Conservation (phyloP, 1,284 basidiomycete genomes). For the Heterobasidion annosum region DNA sequence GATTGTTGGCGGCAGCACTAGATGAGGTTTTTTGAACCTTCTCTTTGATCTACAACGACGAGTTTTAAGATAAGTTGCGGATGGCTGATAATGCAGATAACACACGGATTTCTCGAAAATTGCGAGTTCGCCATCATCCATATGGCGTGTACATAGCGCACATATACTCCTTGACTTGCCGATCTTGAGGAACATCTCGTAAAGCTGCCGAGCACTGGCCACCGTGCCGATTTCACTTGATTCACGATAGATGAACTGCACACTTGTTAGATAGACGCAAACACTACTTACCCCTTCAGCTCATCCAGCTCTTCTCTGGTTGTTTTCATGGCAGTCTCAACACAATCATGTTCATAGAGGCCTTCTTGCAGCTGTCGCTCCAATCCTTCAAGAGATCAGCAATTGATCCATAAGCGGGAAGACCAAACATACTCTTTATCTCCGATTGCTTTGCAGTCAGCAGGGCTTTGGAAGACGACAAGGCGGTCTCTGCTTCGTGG, state of each 20-base stretch:
- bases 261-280: too few species aligned
- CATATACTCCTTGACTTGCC: conserved; percentile 67
- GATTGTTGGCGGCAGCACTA: conserved; percentile 26
- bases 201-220: conserved; percentile 44
- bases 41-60: conserved; percentile 35
- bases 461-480: conserved; percentile 50
- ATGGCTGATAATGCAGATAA: background rate
- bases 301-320: conserved; percentile 43
- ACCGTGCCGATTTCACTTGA: conserved; percentile 13
- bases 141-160: conserved; percentile 65
- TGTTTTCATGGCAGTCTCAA: conserved; percentile 52
- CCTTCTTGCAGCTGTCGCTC: conserved; percentile 46
- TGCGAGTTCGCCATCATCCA: conserved; percentile 54
- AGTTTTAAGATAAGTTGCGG: background rate
- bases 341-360: conserved; percentile 25
- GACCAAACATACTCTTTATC: conserved; percentile 38
- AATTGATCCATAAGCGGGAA: background rate
- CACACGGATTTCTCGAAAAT: conserved; percentile 64
- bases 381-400: conserved; percentile 28
- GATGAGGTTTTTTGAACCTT: conserved; percentile 43
- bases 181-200: conserved; percentile 49
- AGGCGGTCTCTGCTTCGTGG: conserved; percentile 52
- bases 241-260: too few species aligned
- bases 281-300: conserved; percentile 40
- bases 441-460: conserved; percentile 59